Conservation (phyloP, 2,329 filamentous ascomycete species). For the Epichloe typhina region DNA sequence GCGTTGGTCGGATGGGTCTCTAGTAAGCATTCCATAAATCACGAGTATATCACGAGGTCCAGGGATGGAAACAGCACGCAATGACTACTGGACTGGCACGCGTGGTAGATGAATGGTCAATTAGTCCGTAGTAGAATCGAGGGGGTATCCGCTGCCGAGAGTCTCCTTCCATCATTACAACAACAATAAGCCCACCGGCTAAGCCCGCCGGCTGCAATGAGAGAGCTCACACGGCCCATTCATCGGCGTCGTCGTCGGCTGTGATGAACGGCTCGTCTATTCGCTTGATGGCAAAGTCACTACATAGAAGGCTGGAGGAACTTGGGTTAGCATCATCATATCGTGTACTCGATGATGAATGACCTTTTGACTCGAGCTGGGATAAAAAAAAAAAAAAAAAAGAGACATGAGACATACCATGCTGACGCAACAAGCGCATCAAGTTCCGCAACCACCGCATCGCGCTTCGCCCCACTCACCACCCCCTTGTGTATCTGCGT, state of each 20-base stretch:
- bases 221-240: conserved; percentile 55
- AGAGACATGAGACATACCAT: conserved; percentile 45
- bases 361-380: neutral
- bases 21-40: too few relatives aligned
- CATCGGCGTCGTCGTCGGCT: conserved; percentile 56
- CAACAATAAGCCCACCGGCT: too few relatives aligned
- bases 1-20: too few relatives aligned
- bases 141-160: too few relatives aligned
- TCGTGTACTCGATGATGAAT: too few relatives aligned
- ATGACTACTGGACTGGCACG: too few relatives aligned
- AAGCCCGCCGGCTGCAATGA: too few relatives aligned
- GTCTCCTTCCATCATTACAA: too few relatives aligned
- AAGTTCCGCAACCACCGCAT: conserved; percentile 74
- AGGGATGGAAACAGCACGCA: too few relatives aligned
- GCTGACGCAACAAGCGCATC: conserved; percentile 83
- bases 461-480: conserved; percentile 56
- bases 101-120: too few relatives aligned
- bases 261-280: conserved; percentile 88
- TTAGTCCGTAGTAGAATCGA: too few relatives aligned
- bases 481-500: conserved; percentile 67
- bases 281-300: conserved; percentile 85
- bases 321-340: conserved; percentile 3
- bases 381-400: neutral
- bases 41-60: too few relatives aligned
- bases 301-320: conserved; percentile 65